phyloP scores from a whole-genome alignment of 257 asterid species.

The Pogostemon cablin region DNA sequence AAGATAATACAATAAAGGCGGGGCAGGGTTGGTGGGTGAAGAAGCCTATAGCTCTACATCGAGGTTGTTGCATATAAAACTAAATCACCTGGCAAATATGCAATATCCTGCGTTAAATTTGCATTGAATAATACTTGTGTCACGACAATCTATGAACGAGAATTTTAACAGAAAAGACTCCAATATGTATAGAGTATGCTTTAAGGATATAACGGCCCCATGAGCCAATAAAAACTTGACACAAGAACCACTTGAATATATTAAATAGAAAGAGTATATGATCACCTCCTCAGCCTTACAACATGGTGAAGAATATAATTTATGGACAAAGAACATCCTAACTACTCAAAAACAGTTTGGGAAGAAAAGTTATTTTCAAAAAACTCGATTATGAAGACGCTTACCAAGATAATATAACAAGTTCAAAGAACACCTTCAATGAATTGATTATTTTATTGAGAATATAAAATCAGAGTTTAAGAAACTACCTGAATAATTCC shows the following conservation, averaged over 20 bases:
- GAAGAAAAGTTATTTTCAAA: not conserved
- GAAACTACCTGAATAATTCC: constrained; percentile 90
- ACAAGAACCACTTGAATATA: not conserved
- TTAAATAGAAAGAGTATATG: not conserved
- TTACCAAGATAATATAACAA: constrained; percentile 10
- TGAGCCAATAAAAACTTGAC: not conserved
- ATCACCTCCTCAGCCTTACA: not conserved
- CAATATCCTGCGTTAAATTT: not conserved
- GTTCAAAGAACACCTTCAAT: not conserved
- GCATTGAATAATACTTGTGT: not conserved
- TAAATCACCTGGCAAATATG: constrained; percentile 12
- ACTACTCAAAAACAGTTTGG: not conserved
- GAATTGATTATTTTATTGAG: not conserved
- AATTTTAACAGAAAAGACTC: not conserved
- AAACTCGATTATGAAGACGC: constrained; percentile 7
- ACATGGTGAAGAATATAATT: too few species aligned
- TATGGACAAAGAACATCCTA: not conserved
- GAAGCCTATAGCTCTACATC: not conserved
- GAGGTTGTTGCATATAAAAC: not conserved
- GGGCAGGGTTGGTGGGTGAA: not conserved
- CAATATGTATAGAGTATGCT: not conserved
- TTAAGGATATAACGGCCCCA: constrained; percentile 3
- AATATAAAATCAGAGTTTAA: constrained; percentile 12
- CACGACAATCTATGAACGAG: not conserved
- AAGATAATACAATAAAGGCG: not conserved